Evolutionary conservation across 2,329 filamentous ascomycete species (phyloP), one percentile per base, ranked within the genome.

Genomic region (Cordyceps javanica): DNA sequence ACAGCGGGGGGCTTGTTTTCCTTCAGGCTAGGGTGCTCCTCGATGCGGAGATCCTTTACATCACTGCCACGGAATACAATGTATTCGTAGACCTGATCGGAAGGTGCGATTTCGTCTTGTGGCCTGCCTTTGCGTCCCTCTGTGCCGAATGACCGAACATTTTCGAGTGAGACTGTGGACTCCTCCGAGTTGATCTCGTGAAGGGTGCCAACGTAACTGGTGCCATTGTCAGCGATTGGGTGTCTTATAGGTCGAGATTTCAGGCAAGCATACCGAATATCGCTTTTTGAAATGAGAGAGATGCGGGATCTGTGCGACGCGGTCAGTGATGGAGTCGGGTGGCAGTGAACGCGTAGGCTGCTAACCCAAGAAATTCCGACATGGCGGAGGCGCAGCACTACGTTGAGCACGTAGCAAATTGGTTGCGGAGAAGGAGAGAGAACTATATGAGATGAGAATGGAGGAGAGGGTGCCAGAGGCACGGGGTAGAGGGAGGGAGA

Each of bases 141-240:
- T 30, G 94, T 97, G 65, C 94, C 94, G 70, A 88, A 95, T 3
- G 93, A 97, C 62, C 87, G 85, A 71, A 99, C 94, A 82, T 96
- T 93, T 72, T 99, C 92, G 63, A 99, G 86, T 42, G 94, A 95
- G 68, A 99, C 95, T 63, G 94, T 97, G 48, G 93, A 95, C 66
- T 91, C 89, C 73, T 96, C 92, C 61, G 93, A 96, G 75, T 97
- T 97, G 82, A 99, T 99, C 73, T 97, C 90, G 77, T 97, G 91
- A 54, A 99, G 86, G 56, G 89, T 93, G 65, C 94, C 94, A 69
- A 96, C 90, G 78, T 97, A 97, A 75, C 92, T 97, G 69, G 60
- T 57, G 59, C 9, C 57, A 61, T 53, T 62, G 72, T 77, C 62
- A 77, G 73, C 64, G 62, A 62, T 57, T 57, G 51, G 61, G 55